phyloP scores from a whole-genome alignment of 306 rosid species.

The Purshia tridentata region DNA sequence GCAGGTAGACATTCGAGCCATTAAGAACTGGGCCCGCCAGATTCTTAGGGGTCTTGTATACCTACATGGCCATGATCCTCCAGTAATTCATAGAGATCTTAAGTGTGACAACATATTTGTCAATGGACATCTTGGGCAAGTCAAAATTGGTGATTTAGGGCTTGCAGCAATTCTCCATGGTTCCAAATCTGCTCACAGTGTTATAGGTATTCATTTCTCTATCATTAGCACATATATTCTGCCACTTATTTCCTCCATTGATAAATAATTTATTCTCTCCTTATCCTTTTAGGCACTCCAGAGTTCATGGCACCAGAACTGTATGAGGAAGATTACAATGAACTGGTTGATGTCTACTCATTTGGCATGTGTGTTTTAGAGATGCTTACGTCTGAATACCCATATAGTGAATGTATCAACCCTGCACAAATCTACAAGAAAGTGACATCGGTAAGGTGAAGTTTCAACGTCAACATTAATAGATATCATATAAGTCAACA shows the following conservation, averaged over 20 bases:
- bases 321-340: conserved; percentile 85
- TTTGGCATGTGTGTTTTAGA: conserved; percentile 97
- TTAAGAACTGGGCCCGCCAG: conserved; percentile 79
- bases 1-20: conserved; percentile 55
- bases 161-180: conserved; percentile 77
- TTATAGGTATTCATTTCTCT: conserved; percentile 56
- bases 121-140: conserved; percentile 94
- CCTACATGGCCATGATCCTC: conserved; percentile 79
- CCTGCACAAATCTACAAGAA: conserved; percentile 96
- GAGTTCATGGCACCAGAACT: conserved; percentile 98
- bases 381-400: conserved; percentile 81
- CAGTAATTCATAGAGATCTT: conserved; percentile 85
- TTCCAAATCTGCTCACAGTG: conserved; percentile 78
- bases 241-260: conserved; percentile 6
- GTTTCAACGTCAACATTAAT: conserved; percentile 7
- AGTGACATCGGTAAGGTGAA: conserved; percentile 74
- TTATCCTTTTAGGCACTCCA: conserved; percentile 61
- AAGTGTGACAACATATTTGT: conserved; percentile 88
- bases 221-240: conserved; percentile 5
- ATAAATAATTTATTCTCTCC: neutral
- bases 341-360: conserved; percentile 90
- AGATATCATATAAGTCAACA: neutral
- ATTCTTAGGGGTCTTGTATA: conserved; percentile 74
- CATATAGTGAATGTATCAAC: conserved; percentile 74
- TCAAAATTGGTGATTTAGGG: conserved; percentile 88